These are phyloP conservation scores for Cajanus cajan DNA, from an alignment of 306 rosid species.

Conservation along the genomic window DNA sequence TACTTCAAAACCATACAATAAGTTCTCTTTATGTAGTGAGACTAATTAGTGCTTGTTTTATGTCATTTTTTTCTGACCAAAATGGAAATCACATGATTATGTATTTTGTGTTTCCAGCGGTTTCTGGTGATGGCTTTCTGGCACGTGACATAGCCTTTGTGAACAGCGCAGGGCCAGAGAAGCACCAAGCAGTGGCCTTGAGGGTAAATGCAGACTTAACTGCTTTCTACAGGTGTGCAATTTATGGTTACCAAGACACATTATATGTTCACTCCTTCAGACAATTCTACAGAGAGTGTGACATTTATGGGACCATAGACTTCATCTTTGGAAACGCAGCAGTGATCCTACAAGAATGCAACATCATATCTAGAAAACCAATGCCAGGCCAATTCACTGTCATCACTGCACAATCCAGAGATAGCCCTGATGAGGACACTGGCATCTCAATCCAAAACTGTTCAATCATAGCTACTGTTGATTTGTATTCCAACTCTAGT, in stretches of 20 bases:
- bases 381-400: constrained; percentile 60
- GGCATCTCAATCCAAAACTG: constrained; percentile 83
- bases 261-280: constrained; percentile 74
- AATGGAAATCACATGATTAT: background rate
- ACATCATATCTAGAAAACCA: constrained; percentile 60
- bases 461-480: constrained; percentile 49
- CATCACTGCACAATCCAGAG: constrained; percentile 67
- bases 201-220: constrained; percentile 74
- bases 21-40: background rate
- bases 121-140: constrained; percentile 80
- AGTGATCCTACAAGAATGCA: constrained; percentile 58
- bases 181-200: constrained; percentile 73
- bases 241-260: constrained; percentile 71
- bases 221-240: constrained; percentile 58
- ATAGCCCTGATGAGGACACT: constrained; percentile 52
- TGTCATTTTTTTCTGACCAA: background rate
- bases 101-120: constrained; percentile 41
- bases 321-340: constrained; percentile 87
- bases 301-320: constrained; percentile 78
- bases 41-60: background rate
- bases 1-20: background rate
- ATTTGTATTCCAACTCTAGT: constrained; percentile 38
- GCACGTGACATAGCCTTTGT: constrained; percentile 68
- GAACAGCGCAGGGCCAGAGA: constrained; percentile 71
- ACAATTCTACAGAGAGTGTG: constrained; percentile 81